Conservation (phyloP, 2,329 filamentous ascomycete genomes). For the Colletotrichum sp. region DNA sequence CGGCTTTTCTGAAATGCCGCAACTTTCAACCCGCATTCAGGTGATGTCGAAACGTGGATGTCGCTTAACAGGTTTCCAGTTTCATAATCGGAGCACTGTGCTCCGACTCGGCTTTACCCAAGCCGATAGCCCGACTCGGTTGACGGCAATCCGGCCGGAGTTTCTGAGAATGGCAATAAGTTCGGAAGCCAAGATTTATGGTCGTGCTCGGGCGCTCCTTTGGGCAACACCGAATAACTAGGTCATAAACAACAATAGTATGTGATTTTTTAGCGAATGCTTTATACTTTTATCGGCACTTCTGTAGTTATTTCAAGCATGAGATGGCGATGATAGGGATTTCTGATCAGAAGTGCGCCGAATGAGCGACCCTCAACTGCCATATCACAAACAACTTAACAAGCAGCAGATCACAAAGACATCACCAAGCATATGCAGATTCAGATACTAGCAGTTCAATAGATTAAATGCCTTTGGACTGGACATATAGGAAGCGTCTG, state of each 20-base stretch:
- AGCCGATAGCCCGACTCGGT: not conserved
- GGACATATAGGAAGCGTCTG: too few relatives aligned
- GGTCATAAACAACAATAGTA: not conserved
- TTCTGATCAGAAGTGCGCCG: too few relatives aligned
- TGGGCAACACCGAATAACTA: not conserved
- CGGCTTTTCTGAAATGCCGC: not conserved
- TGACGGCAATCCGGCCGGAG: not conserved
- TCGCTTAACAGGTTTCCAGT: not conserved
- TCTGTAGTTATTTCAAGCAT: too few relatives aligned
- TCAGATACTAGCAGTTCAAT: too few relatives aligned
- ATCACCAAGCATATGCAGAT: too few relatives aligned
- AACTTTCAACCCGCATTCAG: too few relatives aligned
- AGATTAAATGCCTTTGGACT: too few relatives aligned
- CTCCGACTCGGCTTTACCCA: not conserved
- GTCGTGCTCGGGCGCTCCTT: not conserved
- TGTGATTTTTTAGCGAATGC: not conserved
- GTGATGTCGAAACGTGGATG: not conserved
- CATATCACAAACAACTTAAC: too few relatives aligned
- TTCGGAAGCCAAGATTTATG: not conserved
- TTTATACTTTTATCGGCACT: not conserved
- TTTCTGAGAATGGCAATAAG: not conserved
- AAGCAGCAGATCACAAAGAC: too few relatives aligned
- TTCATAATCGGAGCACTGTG: not conserved
- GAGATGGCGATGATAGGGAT: too few relatives aligned
- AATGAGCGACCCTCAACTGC: too few relatives aligned